Conservation (phyloP, 2,329 filamentous ascomycete genomes). For the Ophidiomyces ophidiicola region DNA sequence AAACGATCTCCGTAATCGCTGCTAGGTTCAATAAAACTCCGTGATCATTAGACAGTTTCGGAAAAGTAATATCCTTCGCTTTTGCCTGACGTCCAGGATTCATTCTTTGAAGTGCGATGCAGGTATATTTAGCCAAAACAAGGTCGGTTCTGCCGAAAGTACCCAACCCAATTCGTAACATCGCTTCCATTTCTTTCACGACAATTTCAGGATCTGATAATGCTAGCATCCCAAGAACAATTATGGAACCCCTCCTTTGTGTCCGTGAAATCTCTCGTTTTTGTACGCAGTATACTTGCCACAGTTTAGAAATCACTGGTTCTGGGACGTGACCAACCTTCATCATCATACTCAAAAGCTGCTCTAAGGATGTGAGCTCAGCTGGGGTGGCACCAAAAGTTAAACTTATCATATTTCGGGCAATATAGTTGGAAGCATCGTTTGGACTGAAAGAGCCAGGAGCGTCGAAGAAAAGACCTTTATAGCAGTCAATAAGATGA, state of each 20-base stretch:
- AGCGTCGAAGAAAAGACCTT: conserved; percentile 87
- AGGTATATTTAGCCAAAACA: conserved; percentile 86
- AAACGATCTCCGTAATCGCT: conserved; percentile 71
- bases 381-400: conserved; percentile 92
- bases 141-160: conserved; percentile 68
- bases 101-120: conserved; percentile 81
- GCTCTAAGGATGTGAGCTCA: conserved; percentile 88
- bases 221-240: conserved; percentile 91
- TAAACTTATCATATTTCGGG: conserved; percentile 96
- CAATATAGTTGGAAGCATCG: conserved; percentile 88
- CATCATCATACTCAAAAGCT: conserved; percentile 95
- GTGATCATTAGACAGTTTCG: conserved; percentile 81
- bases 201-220: conserved; percentile 86
- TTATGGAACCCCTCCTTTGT: conserved; percentile 84
- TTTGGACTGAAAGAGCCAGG: conserved; percentile 78
- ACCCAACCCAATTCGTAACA: conserved; percentile 81
- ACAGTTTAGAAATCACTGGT: conserved; percentile 77
- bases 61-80: conserved; percentile 50
- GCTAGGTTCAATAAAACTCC: conserved; percentile 71
- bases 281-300: conserved; percentile 94
- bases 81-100: conserved; percentile 75
- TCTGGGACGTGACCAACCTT: conserved; percentile 78
- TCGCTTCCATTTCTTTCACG: conserved; percentile 86
- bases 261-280: conserved; percentile 84
- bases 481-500: conserved; percentile 94